Evolutionary conservation across 1,284 basidiomycete genomes (phyloP).

Genomic region (Porogramme epimiltina): DNA sequence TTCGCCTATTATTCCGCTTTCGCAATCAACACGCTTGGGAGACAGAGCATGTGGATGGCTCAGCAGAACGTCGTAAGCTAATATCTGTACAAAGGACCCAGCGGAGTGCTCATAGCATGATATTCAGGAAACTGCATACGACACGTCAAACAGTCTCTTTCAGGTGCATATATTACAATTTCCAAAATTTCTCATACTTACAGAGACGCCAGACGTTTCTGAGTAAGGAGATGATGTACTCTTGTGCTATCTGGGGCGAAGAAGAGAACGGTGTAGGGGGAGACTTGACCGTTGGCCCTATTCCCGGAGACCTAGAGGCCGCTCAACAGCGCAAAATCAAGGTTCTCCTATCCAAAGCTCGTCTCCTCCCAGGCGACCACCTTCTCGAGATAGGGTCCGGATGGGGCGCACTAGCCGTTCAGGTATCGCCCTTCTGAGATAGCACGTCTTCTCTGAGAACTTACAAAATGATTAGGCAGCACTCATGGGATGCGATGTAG

Average conservation of each 20-base stretch:
- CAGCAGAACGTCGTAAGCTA: neutral
- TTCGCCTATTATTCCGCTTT: neutral
- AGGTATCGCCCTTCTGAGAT: slow-evolving; percentile 42
- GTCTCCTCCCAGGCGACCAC: slow-evolving; percentile 72
- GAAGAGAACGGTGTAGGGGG: slow-evolving; percentile 68
- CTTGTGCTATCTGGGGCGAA: slow-evolving; percentile 76
- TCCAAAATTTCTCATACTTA: neutral
- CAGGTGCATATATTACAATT: slow-evolving; percentile 43
- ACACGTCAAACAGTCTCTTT: slow-evolving; percentile 78
- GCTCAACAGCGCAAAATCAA: slow-evolving; percentile 81
- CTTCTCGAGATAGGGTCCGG: slow-evolving; percentile 87
- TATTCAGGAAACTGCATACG: slow-evolving; percentile 76
- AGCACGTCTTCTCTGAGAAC: neutral
- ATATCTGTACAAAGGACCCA: neutral
- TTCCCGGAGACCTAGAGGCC: slow-evolving; percentile 65
- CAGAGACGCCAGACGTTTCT: slow-evolving; percentile 60
- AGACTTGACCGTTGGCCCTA: slow-evolving; percentile 41
- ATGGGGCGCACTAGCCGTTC: slow-evolving; percentile 87
- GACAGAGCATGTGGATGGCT: neutral
- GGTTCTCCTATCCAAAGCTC: slow-evolving; percentile 73
- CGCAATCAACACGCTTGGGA: neutral
- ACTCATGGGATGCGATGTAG: slow-evolving; percentile 72
- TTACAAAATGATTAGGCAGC: slow-evolving; percentile 50
- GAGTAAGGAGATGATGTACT: slow-evolving; percentile 88
- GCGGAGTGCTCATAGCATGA: too few relatives aligned